Percentiles rank a stretch among this genome's conserved stretches.
phyloP scores from a whole-genome alignment of 2,329 filamentous ascomycete species.

The Claviceps citrina region DNA sequence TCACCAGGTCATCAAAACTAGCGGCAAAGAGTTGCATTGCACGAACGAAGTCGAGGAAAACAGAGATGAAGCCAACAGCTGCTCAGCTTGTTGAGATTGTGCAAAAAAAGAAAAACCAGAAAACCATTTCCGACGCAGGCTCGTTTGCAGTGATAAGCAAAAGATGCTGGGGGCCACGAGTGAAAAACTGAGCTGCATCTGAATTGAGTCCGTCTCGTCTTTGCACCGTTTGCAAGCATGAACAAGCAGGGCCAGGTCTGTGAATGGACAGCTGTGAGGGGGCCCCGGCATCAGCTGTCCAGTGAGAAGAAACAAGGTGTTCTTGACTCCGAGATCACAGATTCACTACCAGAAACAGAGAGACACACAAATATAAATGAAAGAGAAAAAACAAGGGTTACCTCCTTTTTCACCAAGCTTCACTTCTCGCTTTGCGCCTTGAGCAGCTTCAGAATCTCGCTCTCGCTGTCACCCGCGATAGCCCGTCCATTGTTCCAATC shows the following conservation, averaged over 20 bases:
- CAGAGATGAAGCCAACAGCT: no score
- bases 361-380: no score
- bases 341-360: no score
- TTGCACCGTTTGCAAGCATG: no score
- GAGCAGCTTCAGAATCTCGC: conserved; percentile 74
- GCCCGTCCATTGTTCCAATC: conserved; percentile 90
- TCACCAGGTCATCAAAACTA: background rate
- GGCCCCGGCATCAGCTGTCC: conserved; percentile 1
- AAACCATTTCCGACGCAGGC: background rate
- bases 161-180: conserved; percentile 3
- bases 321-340: no score
- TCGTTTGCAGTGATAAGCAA: background rate
- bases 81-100: no score
- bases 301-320: background rate
- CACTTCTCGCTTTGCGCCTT: conserved; percentile 23
- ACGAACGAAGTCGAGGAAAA: no score
- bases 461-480: conserved; percentile 63
- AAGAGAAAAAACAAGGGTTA: background rate
- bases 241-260: background rate
- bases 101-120: no score
- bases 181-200: background rate
- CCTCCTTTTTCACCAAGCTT: background rate
- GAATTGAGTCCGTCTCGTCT: background rate
- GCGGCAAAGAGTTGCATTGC: background rate
- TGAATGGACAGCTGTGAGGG: background rate